Base-by-base conservation (phyloP, 352 stramenopile species). In the Thraustotheca clavata region DNA sequence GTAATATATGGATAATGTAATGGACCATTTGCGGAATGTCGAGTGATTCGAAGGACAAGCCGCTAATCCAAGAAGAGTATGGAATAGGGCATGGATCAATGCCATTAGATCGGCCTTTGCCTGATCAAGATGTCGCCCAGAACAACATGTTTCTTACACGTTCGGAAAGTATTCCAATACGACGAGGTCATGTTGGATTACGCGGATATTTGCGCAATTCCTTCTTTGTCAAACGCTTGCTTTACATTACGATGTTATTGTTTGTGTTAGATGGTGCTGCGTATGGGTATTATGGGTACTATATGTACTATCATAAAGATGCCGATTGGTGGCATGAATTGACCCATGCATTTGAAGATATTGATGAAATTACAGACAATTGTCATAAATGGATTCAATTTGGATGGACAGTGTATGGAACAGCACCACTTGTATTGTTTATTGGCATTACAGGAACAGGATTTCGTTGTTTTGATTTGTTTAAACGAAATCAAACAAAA, bases 311-410 rank as follows among this genome's bases (percentile, higher is more conserved):
- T 16, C 76, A 80, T 0, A 20, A 69, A 0, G 67, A 57, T 43
- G 60, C 89, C 38, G 69, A 79, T n/a, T 52, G 43, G 43, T 52
- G 43, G 43, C n/a, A 52, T 31, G 43, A 52, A 31, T 14, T 52
- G 6, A 24, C 34, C 9, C 43, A 52, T 18, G 43, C 43, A 11
- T 62, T 91, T 0, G 82, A 87, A 34, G 0, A 39, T 0, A 26
- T 31, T 0, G 68, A 67, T 26, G 31, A 61, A 9, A 87, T 33
- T 76, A 79, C 26, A 31, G 78, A 67, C 16, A 71, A 76, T 33
- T 94, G 85, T 29, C 74, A 89, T 46, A 92, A 90, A 59, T 83
- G 90, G 60, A 77, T 91, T 49, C 80, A 77, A 1, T 94, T 91
- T 63, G 84, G 80, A 6, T 72, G 78, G 11, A 68, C 87, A n/a